phyloP scores from a whole-genome alignment of 257 asterid genomes.

The Leptodermis oblonga region DNA sequence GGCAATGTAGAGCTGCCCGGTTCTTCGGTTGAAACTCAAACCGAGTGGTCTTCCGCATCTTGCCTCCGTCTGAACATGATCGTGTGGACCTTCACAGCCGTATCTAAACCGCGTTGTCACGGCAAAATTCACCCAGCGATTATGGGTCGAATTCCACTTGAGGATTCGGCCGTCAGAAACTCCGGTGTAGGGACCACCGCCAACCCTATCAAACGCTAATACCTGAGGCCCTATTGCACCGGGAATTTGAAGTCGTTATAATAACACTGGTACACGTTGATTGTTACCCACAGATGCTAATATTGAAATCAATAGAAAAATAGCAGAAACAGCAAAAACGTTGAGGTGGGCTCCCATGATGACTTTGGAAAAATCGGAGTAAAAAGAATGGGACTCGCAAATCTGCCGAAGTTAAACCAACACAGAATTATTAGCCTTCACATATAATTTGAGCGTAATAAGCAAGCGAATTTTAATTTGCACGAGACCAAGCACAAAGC shows the following conservation, averaged over 20 bases:
- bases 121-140: conserved; percentile 64
- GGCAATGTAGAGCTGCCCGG: conserved; percentile 51
- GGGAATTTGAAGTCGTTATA: not conserved
- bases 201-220: conserved; percentile 42
- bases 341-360: too few relatives aligned
- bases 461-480: too few relatives aligned
- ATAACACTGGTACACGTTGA: not conserved
- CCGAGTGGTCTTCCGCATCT: conserved; percentile 79
- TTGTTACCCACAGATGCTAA: not conserved
- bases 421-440: too few relatives aligned
- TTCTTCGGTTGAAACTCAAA: conserved; percentile 37
- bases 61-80: conserved; percentile 38
- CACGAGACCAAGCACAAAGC: too few relatives aligned
- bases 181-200: conserved; percentile 66
- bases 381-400: too few relatives aligned
- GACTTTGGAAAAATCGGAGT: too few relatives aligned
- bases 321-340: too few relatives aligned
- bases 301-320: too few relatives aligned
- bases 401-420: too few relatives aligned
- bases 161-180: conserved; percentile 71
- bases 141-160: conserved; percentile 48
- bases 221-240: conserved; percentile 64
- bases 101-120: conserved; percentile 47
- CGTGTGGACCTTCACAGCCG: conserved; percentile 44
- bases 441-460: too few relatives aligned